Base-by-base conservation (phyloP, 2,329 filamentous ascomycete genomes). In the Dactylellina haptotyla region DNA sequence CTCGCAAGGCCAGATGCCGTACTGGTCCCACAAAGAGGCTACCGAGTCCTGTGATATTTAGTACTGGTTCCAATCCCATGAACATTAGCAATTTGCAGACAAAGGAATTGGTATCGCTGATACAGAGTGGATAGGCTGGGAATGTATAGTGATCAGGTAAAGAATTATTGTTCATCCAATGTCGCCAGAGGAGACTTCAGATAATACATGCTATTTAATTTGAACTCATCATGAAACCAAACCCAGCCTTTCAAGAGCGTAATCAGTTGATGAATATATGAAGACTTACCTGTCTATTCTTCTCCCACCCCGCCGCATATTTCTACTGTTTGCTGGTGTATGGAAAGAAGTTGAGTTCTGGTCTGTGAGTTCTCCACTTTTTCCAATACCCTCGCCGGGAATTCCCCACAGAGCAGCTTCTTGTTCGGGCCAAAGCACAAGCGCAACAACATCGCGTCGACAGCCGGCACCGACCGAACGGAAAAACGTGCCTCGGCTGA, bases 121-220 rank as follows among this genome's bases (percentile, higher is more conserved):
- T n/a, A n/a, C n/a, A n/a, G n/a, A n/a, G n/a, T 45, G 41, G 4
- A 23, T n/a, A 20, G 12, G 37, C 18, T 16, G 14, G 14, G 37
- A 14, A n/a, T 10, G 37, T 9, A 20, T 20, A 4, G 28, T 37
- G 50, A 30, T 58, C 54, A 58, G 54, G 32, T 41, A 45, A 16
- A 46, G 34, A 45, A 61, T 6, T 48, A n/a, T 4, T 50, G 18
- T 16, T 51, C 58, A 62, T 62, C 58, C 58, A 62, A 23, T 23
- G 25, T 23, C 56, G 48, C 14, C 6, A 41, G 20, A 30, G 23
- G 34, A 59, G 39, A 34, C 9, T 12, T 62, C 28, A 62, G 58
- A 62, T 62, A 62, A 62, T 62, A 62, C 58, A 62, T 62, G 58
- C 58, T 62, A 51, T 39, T 62, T 43, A 26, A 16, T 30, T 59